Evolutionary conservation across 257 asterid species (phyloP).

Genomic region (Solanum sitiens): DNA sequence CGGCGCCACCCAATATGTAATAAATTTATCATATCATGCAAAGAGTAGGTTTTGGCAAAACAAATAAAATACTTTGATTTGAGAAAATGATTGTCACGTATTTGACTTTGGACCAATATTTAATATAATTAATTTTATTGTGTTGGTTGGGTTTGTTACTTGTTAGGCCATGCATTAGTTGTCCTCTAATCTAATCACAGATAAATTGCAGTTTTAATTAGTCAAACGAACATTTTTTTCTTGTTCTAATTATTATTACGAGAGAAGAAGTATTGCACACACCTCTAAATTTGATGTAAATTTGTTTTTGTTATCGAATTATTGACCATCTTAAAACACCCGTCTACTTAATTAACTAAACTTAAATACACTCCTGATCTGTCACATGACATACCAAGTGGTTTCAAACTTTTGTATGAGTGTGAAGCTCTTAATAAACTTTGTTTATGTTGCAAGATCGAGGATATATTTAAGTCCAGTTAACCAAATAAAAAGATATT

Average conservation of each 20-base stretch:
- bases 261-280: too few relatives aligned
- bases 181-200: neutral
- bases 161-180: neutral
- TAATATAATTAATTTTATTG: neutral
- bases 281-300: neutral
- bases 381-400: neutral
- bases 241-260: too few relatives aligned
- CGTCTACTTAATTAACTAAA: too few relatives aligned
- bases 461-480: neutral
- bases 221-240: neutral
- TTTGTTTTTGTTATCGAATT: too few relatives aligned
- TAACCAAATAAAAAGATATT: fast-evolving
- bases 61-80: neutral
- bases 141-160: neutral
- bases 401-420: too few relatives aligned
- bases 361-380: neutral
- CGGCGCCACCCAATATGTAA: neutral
- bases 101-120: slow-evolving; percentile 6
- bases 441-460: neutral
- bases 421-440: neutral
- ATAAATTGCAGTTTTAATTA: neutral
- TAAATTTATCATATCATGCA: neutral
- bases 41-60: slow-evolving; percentile 6
- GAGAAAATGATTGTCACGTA: slow-evolving; percentile 8
- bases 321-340: fast-evolving